These are phyloP conservation scores for Trichoderma sp. DNA, from an alignment of 2,329 filamentous ascomycete genomes.

Conservation along the genomic window DNA sequence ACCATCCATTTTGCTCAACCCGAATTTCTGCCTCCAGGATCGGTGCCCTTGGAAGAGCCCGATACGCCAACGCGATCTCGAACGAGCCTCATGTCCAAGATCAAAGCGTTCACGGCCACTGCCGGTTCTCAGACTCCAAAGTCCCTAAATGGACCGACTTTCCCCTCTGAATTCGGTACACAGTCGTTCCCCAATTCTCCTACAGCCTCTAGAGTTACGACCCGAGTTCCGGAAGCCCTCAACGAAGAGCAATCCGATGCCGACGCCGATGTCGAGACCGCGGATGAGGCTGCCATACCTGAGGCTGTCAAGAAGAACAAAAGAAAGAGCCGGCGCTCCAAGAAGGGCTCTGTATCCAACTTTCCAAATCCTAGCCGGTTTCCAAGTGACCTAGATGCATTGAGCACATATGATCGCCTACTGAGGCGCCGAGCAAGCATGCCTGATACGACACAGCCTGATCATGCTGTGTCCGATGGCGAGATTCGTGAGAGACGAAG, in stretches of 20 bases:
- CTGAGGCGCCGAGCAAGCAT: conserved; percentile 64
- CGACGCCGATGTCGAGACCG: conserved; percentile 76
- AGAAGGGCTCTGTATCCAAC: conserved; percentile 57
- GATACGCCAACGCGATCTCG: conserved; percentile 58
- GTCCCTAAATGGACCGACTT: conserved; percentile 33
- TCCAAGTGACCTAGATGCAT: conserved; percentile 40
- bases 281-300: conserved; percentile 63
- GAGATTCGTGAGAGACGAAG: conserved; percentile 62
- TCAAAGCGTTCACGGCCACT: conserved; percentile 67
- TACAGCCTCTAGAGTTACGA: conserved; percentile 40
- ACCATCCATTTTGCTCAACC: conserved; percentile 74
- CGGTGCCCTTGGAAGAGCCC: conserved; percentile 62
- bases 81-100: conserved; percentile 70
- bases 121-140: conserved; percentile 47
- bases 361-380: conserved; percentile 61
- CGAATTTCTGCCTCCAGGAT: conserved; percentile 52
- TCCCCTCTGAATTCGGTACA: conserved; percentile 34
- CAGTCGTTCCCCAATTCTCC: conserved; percentile 49
- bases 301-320: conserved; percentile 49
- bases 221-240: conserved; percentile 52
- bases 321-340: conserved; percentile 58
- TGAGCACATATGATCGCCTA: conserved; percentile 44
- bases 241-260: conserved; percentile 47
- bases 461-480: conserved; percentile 69
- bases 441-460: conserved; percentile 55